Evolutionary conservation across 371 early-diverging fungal species (phyloP).

Genomic region (Mucor irregularis): DNA sequence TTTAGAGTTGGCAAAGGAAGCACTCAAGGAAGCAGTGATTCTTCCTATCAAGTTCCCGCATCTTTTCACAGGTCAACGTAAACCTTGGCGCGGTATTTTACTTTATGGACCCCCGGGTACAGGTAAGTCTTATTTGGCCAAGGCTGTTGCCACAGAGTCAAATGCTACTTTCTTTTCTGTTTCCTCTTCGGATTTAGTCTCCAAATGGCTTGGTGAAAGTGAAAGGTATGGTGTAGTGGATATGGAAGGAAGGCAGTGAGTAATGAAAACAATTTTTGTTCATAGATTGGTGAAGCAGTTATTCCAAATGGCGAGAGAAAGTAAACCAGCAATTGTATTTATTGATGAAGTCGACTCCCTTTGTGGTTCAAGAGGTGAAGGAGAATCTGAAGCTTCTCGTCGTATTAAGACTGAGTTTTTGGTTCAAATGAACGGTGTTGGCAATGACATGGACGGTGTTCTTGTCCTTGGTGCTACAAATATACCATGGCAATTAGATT

Average conservation of each 20-base stretch:
- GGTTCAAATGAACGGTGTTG: constrained; percentile 98
- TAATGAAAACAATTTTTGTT: no score
- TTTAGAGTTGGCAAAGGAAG: constrained; percentile 96
- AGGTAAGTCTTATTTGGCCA: constrained; percentile 97
- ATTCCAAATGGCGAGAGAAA: constrained; percentile 93
- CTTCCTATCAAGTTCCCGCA: constrained; percentile 97
- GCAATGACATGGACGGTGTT: constrained; percentile 91
- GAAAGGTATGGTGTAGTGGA: constrained; percentile 83
- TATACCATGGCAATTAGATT: constrained; percentile 95
- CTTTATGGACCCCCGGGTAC: constrained; percentile 99
- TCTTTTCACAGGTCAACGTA: constrained; percentile 91
- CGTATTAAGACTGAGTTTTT: constrained; percentile 93
- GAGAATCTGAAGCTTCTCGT: constrained; percentile 93
- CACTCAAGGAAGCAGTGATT: constrained; percentile 98
- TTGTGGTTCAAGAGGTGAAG: constrained; percentile 93
- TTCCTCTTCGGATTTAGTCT: constrained; percentile 93
- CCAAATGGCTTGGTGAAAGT: constrained; percentile 98
- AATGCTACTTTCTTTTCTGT: constrained; percentile 95
- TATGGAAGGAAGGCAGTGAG: no score
- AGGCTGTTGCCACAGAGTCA: constrained; percentile 97
- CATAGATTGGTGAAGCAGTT: constrained; percentile 82
- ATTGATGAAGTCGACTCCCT: constrained; percentile 99
- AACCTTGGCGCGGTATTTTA: constrained; percentile 97
- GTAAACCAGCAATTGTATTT: constrained; percentile 94
- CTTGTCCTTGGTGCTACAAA: constrained; percentile 97